Percentiles rank a stretch among this genome's conserved stretches.
These are phyloP conservation scores for Rhizopus microsporus DNA, from an alignment of 371 early-diverging fungal genomes.

Conservation along the genomic window DNA sequence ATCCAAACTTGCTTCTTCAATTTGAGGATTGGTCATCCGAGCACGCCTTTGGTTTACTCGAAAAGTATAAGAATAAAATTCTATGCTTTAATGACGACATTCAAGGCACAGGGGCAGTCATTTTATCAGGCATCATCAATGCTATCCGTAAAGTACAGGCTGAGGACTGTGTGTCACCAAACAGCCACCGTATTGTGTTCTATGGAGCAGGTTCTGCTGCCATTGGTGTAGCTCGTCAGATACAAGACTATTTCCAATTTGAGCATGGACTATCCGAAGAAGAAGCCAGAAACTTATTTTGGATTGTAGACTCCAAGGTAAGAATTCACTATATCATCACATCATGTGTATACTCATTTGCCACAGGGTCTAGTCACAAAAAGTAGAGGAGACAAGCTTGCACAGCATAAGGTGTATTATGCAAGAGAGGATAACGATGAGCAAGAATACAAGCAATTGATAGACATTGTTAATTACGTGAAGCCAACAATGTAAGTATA, in stretches of 20 bases:
- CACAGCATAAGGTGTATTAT: conserved; percentile 80
- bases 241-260: conserved; percentile 74
- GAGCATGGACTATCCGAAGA: conserved; percentile 70
- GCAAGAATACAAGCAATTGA: conserved; percentile 66
- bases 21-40: conserved; percentile 94
- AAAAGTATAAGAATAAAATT: conserved; percentile 65
- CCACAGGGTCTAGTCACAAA: conserved; percentile 68
- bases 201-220: conserved; percentile 89
- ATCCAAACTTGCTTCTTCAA: conserved; percentile 85
- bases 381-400: conserved; percentile 84
- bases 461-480: conserved; percentile 75
- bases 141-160: conserved; percentile 66
- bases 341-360: not conserved
- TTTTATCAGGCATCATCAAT: conserved; percentile 88
- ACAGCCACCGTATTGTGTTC: conserved; percentile 84
- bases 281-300: conserved; percentile 77
- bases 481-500: conserved; percentile 15
- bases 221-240: conserved; percentile 87
- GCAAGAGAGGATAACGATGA: conserved; percentile 79
- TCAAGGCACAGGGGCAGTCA: conserved; percentile 88
- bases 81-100: conserved; percentile 78
- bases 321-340: not conserved
- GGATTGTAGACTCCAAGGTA: conserved; percentile 80
- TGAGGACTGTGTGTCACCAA: conserved; percentile 57
- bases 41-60: conserved; percentile 78